phyloP scores from a whole-genome alignment of 2,329 filamentous ascomycete genomes.

The Laburnicola sp. region DNA sequence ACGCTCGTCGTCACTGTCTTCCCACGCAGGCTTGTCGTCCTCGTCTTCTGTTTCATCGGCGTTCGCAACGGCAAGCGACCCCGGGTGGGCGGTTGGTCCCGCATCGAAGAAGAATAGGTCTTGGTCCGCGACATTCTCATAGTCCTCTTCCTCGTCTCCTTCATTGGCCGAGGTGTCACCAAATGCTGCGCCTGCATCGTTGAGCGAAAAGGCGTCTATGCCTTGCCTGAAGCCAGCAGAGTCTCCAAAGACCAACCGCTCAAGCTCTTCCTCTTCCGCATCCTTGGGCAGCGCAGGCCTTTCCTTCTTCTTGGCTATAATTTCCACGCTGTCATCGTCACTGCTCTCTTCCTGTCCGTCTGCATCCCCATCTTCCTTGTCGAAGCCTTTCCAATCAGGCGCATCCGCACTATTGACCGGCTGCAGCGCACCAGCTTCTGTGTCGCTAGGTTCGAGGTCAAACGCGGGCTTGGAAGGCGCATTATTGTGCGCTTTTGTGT shows the following conservation, averaged over 20 bases:
- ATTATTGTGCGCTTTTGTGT: slow-evolving; percentile 16
- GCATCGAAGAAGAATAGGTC: slow-evolving; percentile 86
- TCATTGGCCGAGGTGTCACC: slow-evolving; percentile 46
- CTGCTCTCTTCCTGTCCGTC: slow-evolving; percentile 15
- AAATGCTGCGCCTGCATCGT: slow-evolving; percentile 39
- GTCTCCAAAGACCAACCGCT: slow-evolving; percentile 86
- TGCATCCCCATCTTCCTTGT: slow-evolving; percentile 10
- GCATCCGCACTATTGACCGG: slow-evolving; percentile 19
- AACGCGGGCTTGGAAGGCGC: slow-evolving; percentile 20
- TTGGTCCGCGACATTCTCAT: slow-evolving; percentile 73
- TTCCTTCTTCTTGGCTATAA: slow-evolving; percentile 28
- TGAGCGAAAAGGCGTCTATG: slow-evolving; percentile 63
- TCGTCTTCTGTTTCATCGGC: slow-evolving; percentile 45
- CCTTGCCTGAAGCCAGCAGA: slow-evolving; percentile 77
- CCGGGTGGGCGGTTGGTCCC: slow-evolving; percentile 52
- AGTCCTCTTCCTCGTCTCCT: slow-evolving; percentile 49
- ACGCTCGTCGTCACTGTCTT: slow-evolving; percentile 94
- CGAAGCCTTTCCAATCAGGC: slow-evolving; percentile 34
- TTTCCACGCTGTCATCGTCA: slow-evolving; percentile 26
- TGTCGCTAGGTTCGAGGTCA: slow-evolving; percentile 27
- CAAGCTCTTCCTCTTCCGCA: slow-evolving; percentile 80
- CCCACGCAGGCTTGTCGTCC: slow-evolving; percentile 68
- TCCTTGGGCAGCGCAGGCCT: slow-evolving; percentile 64
- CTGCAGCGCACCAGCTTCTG: slow-evolving; percentile 29
- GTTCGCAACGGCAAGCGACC: slow-evolving; percentile 47